Percentiles rank a stretch among this genome's conserved stretches.
Evolutionary conservation across 78 protist genomes (phyloP).

Genomic region (Guillardia theta): DNA sequence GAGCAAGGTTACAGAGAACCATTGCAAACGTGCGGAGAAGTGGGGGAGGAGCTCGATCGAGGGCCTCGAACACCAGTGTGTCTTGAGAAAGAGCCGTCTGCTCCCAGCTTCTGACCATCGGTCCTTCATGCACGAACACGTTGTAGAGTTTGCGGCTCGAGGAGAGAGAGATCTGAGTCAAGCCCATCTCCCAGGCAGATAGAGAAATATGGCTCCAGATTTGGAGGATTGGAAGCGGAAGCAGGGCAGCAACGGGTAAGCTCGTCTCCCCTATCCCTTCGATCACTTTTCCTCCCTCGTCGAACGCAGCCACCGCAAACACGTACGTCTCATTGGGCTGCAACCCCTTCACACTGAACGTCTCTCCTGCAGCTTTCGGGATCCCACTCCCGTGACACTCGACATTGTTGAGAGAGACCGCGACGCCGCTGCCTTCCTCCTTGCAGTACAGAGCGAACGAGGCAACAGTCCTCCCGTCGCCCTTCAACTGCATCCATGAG

Average conservation of each 20-base stretch:
- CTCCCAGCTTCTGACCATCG: background rate
- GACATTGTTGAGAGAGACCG: slow-evolving; percentile 11
- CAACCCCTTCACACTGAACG: background rate
- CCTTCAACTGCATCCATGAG: background rate
- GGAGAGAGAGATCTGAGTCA: background rate
- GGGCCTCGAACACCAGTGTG: background rate
- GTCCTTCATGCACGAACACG: background rate
- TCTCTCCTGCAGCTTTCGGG: background rate
- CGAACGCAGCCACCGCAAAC: background rate
- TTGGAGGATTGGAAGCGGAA: background rate
- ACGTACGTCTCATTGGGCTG: background rate
- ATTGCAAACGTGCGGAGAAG: background rate
- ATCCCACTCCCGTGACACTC: background rate
- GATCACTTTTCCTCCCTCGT: background rate
- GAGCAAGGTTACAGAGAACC: background rate
- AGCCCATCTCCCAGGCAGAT: background rate
- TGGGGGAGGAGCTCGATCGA: background rate
- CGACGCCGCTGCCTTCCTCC: background rate
- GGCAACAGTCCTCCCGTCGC: background rate
- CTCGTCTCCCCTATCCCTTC: background rate
- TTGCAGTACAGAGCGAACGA: background rate
- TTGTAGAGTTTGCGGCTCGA: background rate
- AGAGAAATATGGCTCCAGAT: background rate
- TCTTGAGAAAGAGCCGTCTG: background rate
- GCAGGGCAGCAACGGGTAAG: background rate